A percentile compares a stretch with the other conserved stretches of the same genome.
Evolutionary conservation across 139 green algal genomes (phyloP).

Genomic region (Tetraselmis striata): DNA sequence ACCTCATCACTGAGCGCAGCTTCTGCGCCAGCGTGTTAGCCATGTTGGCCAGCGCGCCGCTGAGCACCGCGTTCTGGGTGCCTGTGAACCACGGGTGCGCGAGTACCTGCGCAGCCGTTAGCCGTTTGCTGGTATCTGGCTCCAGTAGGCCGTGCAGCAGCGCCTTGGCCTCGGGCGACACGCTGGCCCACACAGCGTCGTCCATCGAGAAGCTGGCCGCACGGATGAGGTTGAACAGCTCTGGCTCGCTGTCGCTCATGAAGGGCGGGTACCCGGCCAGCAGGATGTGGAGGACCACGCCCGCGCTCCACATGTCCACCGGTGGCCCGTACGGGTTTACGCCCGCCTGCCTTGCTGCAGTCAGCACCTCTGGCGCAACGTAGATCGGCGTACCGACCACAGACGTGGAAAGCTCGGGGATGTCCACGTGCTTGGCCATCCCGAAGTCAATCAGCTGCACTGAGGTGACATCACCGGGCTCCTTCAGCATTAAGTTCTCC

Average conservation of each 20-base stretch:
- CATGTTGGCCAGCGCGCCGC: background rate
- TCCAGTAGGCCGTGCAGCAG: background rate
- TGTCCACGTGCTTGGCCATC: background rate
- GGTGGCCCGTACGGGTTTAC: background rate
- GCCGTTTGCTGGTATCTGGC: background rate
- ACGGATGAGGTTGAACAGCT: slow-evolving; percentile 81
- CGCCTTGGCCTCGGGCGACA: slow-evolving; percentile 26
- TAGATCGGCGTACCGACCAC: background rate
- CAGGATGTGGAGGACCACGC: slow-evolving; percentile 72
- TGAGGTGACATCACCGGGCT: background rate
- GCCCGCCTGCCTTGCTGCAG: background rate
- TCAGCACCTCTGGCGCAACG: background rate
- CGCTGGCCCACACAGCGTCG: slow-evolving; percentile 72
- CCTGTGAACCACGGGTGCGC: background rate
- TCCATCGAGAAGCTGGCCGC: slow-evolving; percentile 66
- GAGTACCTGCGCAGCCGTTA: background rate
- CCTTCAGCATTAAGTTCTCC: background rate
- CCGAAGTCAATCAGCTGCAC: background rate
- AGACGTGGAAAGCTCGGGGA: background rate
- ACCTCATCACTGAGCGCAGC: background rate
- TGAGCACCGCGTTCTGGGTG: background rate
- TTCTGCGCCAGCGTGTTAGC: background rate
- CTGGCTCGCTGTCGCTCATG: slow-evolving; percentile 74
- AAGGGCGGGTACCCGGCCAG: slow-evolving; percentile 88
- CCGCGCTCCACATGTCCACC: slow-evolving; percentile 68